Base-by-base conservation (phyloP, 169 alveolate genomes). In the Plasmodium relictum region DNA sequence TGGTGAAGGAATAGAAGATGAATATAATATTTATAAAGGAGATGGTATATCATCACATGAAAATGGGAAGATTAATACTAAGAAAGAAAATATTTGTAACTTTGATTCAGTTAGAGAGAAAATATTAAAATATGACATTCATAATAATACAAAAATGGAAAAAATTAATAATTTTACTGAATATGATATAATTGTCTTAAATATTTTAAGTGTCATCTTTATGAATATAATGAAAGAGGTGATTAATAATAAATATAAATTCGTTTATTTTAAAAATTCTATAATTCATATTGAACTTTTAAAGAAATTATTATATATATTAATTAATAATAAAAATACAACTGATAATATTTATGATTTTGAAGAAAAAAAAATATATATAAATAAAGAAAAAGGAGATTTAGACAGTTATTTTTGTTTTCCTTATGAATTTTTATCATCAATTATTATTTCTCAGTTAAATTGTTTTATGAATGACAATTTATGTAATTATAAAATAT, bases 191-290 rank as follows among this genome's bases (percentile, higher is more conserved):
- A 71, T 86, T 10, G 26, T 69, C 1, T 31, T 86, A 48, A 86
- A 86, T 31, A 41, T 70, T 6, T 39, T 86, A 10, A 62, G 86
- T 14, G 56, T 71, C 8, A 58, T 86, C 42, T 70, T 52, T 20
- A 18, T 58, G 52, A 86, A 59, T 45, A 71, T 86, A 24, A 59
- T 86, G 71, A 87, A 86, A 41, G 92, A 86, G 37, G 14, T 70
- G 24, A 31, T 24, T 18, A 59, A 61, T 20, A 52, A 71, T 26
- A 71, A 63, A 65, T 86, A 86, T 8, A 45, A 73, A 59, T 86
- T 18, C 70, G 70, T 70, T 41, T 71, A 48, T 70, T 86, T 70
- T 58, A 86, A 39, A 52, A 54, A 41, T 18, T 58, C 61, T 24
- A 9, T 59, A 18, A 20, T 86, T 5, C 92, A 70, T 71, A n/a